A percentile compares a stretch with the other conserved stretches of the same genome.
These are phyloP conservation scores for Ceratocystis ficicola DNA, from an alignment of 2,329 filamentous ascomycete genomes.

Conservation along the genomic window DNA sequence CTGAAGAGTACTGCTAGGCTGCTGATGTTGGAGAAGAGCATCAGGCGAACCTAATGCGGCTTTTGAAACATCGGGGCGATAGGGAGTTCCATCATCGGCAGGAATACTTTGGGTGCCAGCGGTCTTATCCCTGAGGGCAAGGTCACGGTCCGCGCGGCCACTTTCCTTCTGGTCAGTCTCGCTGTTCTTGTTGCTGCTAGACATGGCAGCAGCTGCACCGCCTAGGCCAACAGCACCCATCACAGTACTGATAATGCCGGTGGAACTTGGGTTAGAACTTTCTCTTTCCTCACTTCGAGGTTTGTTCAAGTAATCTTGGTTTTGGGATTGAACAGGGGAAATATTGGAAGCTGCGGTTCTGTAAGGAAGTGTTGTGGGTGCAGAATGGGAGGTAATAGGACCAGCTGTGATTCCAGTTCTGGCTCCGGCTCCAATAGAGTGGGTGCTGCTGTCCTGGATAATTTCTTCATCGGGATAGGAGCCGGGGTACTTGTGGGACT, in stretches of 20 bases:
- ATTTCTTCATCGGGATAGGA: conserved; percentile 12
- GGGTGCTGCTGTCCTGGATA: not conserved
- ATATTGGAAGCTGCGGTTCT: not conserved
- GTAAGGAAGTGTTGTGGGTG: conserved; percentile 1
- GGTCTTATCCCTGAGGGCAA: not conserved
- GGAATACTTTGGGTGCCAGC: not conserved
- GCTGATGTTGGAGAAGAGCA: not conserved
- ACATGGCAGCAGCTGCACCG: conserved; percentile 16
- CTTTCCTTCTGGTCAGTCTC: not conserved
- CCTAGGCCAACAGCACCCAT: conserved; percentile 20
- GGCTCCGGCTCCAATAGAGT: too few relatives aligned
- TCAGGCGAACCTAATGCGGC: not conserved
- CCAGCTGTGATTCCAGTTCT: not conserved
- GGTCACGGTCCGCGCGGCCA: not conserved
- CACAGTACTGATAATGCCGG: conserved; percentile 16
- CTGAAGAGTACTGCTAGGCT: not conserved
- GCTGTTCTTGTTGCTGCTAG: conserved; percentile 10
- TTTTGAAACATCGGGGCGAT: not conserved
- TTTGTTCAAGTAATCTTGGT: not conserved
- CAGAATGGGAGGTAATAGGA: not conserved
- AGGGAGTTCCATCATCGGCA: not conserved
- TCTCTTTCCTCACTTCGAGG: conserved; percentile 1
- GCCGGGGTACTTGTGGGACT: conserved; percentile 14
- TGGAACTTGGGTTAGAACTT: not conserved
- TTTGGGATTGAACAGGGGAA: not conserved